A percentile compares a stretch with the other conserved stretches of the same genome.
Evolutionary conservation across 441 rosid genomes (phyloP).

Genomic region (Kokia cookei): DNA sequence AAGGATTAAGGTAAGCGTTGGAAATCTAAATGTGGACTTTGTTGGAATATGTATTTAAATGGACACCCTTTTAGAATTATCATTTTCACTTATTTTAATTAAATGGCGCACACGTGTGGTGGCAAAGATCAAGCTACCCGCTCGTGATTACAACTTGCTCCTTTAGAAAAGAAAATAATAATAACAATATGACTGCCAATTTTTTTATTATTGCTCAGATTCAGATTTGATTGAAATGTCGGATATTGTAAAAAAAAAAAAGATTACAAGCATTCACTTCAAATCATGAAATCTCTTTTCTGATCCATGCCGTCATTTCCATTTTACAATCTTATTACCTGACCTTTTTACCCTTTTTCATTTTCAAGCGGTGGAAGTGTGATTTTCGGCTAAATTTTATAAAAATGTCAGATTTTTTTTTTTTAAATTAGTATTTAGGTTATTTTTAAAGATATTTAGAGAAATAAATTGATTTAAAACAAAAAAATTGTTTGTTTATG

Average conservation of each 20-base stretch:
- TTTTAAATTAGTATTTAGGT: no score
- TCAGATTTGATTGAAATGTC: not conserved
- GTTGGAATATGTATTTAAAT: slow-evolving; percentile 7
- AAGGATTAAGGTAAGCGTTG: slow-evolving; percentile 24
- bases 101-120: slow-evolving; percentile 3
- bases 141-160: not conserved
- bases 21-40: slow-evolving; percentile 25
- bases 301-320: not conserved
- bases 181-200: not conserved
- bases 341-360: not conserved
- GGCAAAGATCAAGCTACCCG: not conserved
- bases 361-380: not conserved
- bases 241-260: not conserved
- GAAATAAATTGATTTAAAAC: no score
- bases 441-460: no score
- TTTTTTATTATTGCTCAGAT: not conserved
- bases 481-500: no score
- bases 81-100: not conserved
- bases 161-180: not conserved
- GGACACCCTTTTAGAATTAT: not conserved
- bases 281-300: not conserved
- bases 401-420: no score
- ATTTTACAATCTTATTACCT: not conserved
- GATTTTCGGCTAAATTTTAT: no score
- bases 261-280: not conserved